These are phyloP conservation scores for Xylaria sp. DNA, from an alignment of 2,329 filamentous ascomycete species.

Conservation along the genomic window DNA sequence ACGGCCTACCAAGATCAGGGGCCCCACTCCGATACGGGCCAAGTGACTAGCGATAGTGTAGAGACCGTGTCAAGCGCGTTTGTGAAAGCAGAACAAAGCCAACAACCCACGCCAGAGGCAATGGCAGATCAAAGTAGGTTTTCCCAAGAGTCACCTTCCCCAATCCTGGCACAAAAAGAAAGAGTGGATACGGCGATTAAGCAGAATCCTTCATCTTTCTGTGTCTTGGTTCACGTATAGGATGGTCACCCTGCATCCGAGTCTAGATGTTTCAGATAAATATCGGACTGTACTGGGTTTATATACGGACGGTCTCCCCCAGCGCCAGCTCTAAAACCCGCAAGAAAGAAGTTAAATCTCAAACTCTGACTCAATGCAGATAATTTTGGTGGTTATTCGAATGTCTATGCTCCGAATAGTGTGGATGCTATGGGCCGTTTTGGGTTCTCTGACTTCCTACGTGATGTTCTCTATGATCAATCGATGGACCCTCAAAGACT, in stretches of 20 bases:
- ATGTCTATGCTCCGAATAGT: constrained; percentile 16
- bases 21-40: constrained; percentile 8
- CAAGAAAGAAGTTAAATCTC: not conserved
- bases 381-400: constrained; percentile 14
- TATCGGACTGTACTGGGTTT: not conserved
- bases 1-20: constrained; percentile 27
- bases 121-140: constrained; percentile 34
- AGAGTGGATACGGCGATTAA: not conserved
- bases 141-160: not conserved
- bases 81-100: constrained; percentile 39
- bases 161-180: not conserved
- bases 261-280: not conserved
- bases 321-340: not conserved
- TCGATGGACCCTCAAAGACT: constrained; percentile 41
- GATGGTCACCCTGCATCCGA: not conserved
- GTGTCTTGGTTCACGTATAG: not conserved
- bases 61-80: constrained; percentile 30
- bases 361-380: constrained; percentile 14
- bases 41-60: constrained; percentile 32
- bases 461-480: constrained; percentile 54
- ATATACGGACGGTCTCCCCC: not conserved
- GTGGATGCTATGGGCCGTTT: constrained; percentile 39
- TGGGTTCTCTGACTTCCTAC: constrained; percentile 55
- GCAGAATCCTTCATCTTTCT: not conserved
- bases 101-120: constrained; percentile 41